Conservation (phyloP, 2,329 filamentous ascomycete species). For the Coniella vitis region DNA sequence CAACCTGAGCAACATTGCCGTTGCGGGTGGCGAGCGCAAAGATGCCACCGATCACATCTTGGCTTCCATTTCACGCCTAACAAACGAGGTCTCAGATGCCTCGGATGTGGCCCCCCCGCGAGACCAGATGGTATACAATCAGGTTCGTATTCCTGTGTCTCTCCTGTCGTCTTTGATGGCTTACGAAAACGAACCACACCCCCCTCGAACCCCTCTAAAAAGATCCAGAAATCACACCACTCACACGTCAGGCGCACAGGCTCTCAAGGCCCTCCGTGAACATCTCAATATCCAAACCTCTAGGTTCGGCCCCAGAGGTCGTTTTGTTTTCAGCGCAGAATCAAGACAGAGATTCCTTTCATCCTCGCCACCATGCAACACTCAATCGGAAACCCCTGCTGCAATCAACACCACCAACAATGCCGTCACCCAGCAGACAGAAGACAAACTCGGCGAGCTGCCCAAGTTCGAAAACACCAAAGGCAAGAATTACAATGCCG, state of each 20-base stretch:
- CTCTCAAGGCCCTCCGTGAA: constrained; percentile 74
- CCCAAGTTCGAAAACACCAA: constrained; percentile 23
- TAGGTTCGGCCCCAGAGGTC: constrained; percentile 61
- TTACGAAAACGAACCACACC: no score
- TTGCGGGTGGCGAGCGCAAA: constrained; percentile 66
- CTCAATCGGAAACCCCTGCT: neutral
- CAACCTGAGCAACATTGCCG: constrained; percentile 54
- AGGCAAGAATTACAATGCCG: constrained; percentile 50
- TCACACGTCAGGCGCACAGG: constrained; percentile 34
- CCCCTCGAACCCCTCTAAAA: no score
- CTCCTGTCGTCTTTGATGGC: neutral
- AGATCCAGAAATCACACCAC: neutral
- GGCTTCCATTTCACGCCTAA: constrained; percentile 70
- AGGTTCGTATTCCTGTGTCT: constrained; percentile 51
- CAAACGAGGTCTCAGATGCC: constrained; percentile 78
- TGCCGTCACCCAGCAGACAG: constrained; percentile 17
- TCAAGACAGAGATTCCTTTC: constrained; percentile 13
- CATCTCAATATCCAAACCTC: constrained; percentile 66
- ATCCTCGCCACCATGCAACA: constrained; percentile 8
- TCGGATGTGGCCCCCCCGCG: constrained; percentile 78
- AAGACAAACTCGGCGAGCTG: constrained; percentile 26
- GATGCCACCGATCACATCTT: constrained; percentile 77
- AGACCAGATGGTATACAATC: constrained; percentile 79
- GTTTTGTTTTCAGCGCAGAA: constrained; percentile 69
- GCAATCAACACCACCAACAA: constrained; percentile 2